A percentile compares a stretch with the other conserved stretches of the same genome.
Evolutionary conservation across 2,329 filamentous ascomycete species (phyloP).

Genomic region (Botrytis fragariae): DNA sequence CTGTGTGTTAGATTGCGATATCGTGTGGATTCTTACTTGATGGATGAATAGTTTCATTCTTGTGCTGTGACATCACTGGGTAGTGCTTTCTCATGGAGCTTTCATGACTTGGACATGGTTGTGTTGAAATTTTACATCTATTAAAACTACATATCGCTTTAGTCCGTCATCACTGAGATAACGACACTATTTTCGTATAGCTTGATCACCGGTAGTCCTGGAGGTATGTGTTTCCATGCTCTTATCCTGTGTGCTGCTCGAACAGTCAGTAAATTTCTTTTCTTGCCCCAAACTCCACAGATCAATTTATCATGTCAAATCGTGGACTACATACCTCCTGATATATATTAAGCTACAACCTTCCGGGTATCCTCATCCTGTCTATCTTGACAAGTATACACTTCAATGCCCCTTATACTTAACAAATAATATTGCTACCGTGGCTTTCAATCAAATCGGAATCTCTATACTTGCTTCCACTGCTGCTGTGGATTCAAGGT

Average conservation of each 20-base stretch:
- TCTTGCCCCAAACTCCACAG: not conserved
- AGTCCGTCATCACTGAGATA: too few relatives aligned
- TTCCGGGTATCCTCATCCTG: not conserved
- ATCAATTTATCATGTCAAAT: not conserved
- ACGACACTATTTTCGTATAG: too few relatives aligned
- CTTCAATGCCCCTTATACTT: constrained; percentile 43
- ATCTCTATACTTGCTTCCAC: constrained; percentile 85
- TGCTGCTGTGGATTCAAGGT: constrained; percentile 49
- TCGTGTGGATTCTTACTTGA: not conserved
- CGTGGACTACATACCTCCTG: not conserved
- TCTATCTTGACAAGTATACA: not conserved
- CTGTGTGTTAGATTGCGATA: not conserved
- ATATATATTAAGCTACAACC: not conserved
- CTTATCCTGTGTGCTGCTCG: too few relatives aligned
- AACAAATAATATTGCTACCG: constrained; percentile 82
- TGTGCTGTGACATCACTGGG: not conserved
- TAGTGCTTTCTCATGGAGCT: not conserved
- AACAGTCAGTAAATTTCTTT: too few relatives aligned
- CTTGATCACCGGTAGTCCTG: too few relatives aligned
- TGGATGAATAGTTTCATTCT: not conserved
- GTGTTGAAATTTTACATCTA: not conserved
- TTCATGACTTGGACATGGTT: not conserved
- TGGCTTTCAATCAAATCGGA: constrained; percentile 91
- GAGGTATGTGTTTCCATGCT: too few relatives aligned
- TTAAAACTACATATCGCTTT: too few relatives aligned